Conservation (phyloP, 768 basidiomycete species). For the Boletus patriciae region DNA sequence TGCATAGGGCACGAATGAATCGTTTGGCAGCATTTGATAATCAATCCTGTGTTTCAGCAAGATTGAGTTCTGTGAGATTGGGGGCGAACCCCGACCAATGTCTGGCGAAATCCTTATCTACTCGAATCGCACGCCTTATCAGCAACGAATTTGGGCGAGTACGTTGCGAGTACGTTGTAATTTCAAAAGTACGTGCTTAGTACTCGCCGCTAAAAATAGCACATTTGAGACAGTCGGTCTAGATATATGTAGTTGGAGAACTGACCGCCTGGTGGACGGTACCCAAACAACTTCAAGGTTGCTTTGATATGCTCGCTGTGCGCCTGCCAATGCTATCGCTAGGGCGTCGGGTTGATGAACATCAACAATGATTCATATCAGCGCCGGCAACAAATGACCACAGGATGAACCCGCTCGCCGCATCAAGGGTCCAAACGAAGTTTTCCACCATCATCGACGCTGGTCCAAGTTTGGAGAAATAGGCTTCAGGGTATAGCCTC, state of each 20-base stretch:
- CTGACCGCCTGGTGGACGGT: background rate
- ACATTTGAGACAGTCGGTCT: background rate
- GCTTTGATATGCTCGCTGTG: background rate
- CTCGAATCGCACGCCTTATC: background rate
- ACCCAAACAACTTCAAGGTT: background rate
- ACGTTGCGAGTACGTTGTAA: background rate
- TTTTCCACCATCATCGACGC: background rate
- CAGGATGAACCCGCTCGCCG: background rate
- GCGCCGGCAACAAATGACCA: background rate
- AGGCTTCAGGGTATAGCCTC: background rate
- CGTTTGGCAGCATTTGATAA: constrained; percentile 17
- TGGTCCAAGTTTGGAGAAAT: constrained; percentile 5
- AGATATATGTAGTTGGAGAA: background rate
- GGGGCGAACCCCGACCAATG: constrained; percentile 9
- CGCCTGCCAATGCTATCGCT: background rate
- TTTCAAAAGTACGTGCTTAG: background rate
- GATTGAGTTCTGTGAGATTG: constrained; percentile 1
- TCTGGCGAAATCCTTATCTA: constrained; percentile 20
- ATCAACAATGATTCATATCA: background rate
- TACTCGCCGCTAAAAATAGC: background rate
- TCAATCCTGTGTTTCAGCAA: background rate
- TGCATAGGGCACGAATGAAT: background rate
- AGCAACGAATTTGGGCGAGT: background rate
- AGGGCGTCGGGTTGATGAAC: background rate
- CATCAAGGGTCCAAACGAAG: background rate